Base-by-base conservation (phyloP, 352 stramenopile species). In the Pythium sukuiense region DNA sequence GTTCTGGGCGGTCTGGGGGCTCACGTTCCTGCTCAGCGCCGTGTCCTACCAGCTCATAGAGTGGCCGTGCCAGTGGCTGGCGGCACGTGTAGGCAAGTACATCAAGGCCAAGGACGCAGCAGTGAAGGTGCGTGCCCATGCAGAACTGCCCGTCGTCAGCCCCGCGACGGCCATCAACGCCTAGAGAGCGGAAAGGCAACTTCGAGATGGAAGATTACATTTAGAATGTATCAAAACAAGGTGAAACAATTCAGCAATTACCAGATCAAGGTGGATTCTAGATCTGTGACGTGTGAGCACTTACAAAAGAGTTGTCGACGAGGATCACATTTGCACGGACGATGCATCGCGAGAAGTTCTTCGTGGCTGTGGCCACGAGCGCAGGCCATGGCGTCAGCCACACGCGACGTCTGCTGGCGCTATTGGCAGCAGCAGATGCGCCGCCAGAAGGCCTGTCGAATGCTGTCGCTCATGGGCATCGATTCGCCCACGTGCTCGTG, bases 401-500 rank as follows among this genome's bases (percentile, higher is more conserved):
- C 41, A 32, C 55, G 26, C 63, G 39, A 9, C 55, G 39, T 7
- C 48, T 69, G 6, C 37, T 69, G 55, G 35, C 63, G 55, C 63
- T 69, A 13, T 48, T 69, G 6, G 55, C 56, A 8, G 35, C 35
- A 8, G 24, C 52, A 2, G 33, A 54, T 27, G 24, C 24, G 30
- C 14, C 2, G 5, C 12, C 7, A n/a, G 1, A 6, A 41, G 24
- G 30, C 39, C 35, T 7, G 18, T 37, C 50, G 20, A 52, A 54
- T 35, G 27, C 53, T 20, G 26, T 24, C 32, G 29, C 26, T 2
- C 37, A 11, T n/a, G 48, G 46, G 14, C 59, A 26, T 1, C 49
- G 64, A 50, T 70, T 61, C 41, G 12, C 14, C 24, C 46, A 81
- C 4, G 74, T 83, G 32, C 69, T 89, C 61, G 71, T 91, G 41